A percentile compares a stretch with the other conserved stretches of the same genome.
Conservation (phyloP, 2,329 filamentous ascomycete species). For the Diaporthe sp. region DNA sequence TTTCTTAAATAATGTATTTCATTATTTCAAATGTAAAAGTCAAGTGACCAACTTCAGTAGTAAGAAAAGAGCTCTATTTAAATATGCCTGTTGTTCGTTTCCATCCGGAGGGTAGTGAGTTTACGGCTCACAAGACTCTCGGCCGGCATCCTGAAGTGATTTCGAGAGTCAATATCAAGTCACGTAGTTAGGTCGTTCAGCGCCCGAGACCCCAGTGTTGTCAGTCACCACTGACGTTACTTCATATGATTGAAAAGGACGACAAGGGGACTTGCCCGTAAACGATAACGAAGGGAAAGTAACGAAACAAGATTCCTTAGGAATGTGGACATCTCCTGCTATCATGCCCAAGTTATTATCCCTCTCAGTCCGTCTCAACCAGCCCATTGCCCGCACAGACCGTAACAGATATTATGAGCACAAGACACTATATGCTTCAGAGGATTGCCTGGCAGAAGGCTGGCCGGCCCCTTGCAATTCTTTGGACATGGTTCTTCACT, state of each 20-base stretch:
- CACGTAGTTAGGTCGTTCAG: too few species aligned
- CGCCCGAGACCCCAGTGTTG: neutral
- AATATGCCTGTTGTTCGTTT: too few species aligned
- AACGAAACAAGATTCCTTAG: accelerated
- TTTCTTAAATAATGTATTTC: neutral
- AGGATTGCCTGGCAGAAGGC: neutral
- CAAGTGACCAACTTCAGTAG: too few species aligned
- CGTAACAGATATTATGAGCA: neutral
- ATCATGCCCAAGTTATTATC: neutral
- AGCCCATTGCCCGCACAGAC: neutral
- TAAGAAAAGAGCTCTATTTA: too few species aligned
- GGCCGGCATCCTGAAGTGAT: too few species aligned
- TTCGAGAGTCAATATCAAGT: too few species aligned
- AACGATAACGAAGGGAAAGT: neutral
- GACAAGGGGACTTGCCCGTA: neutral
- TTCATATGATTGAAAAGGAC: neutral
- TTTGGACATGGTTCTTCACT: neutral
- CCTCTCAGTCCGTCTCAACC: neutral
- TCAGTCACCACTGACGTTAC: neutral
- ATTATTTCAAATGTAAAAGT: too few species aligned
- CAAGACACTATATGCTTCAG: neutral
- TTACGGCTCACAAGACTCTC: too few species aligned
- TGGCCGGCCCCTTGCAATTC: neutral
- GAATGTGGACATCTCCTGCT: neutral
- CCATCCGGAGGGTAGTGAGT: too few species aligned